Percentiles rank a stretch among this genome's conserved stretches.
Conservation (phyloP, 768 basidiomycete species). For the Aureoboletus auriporus region DNA sequence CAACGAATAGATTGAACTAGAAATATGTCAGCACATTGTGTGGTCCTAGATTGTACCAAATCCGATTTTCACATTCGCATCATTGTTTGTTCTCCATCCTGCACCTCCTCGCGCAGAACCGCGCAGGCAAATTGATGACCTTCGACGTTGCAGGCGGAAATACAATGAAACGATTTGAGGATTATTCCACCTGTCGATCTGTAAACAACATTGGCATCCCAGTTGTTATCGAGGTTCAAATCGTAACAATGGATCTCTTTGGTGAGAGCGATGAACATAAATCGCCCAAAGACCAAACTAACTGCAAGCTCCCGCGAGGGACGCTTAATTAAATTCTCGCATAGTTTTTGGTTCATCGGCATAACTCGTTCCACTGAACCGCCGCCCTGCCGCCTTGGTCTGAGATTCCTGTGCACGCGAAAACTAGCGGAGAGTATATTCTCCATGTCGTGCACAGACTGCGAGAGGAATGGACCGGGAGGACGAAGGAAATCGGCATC, state of each 20-base stretch:
- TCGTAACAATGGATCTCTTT: constrained; percentile 16
- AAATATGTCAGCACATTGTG: too few relatives aligned
- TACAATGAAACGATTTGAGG: background rate
- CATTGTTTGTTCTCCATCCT: too few relatives aligned
- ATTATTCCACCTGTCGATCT: background rate
- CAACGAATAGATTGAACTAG: too few relatives aligned
- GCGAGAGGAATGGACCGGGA: constrained; percentile 14
- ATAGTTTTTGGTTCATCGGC: background rate
- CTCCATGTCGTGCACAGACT: constrained; percentile 12
- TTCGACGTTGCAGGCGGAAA: constrained; percentile 8
- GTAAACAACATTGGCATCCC: background rate
- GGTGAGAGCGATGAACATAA: constrained; percentile 10
- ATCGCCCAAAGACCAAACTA: constrained; percentile 14
- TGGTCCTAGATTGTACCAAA: too few relatives aligned
- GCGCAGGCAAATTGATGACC: constrained; percentile 6
- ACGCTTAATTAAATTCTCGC: background rate
- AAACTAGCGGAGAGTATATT: constrained; percentile 6
- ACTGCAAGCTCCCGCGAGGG: background rate
- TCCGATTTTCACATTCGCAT: too few relatives aligned
- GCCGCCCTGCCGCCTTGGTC: background rate
- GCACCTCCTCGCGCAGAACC: constrained; percentile 2
- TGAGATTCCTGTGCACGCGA: constrained; percentile 7
- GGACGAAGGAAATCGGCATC: constrained; percentile 10
- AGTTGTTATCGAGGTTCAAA: background rate
- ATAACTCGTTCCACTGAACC: background rate